A percentile compares a stretch with the other conserved stretches of the same genome.
These are phyloP conservation scores for Sporisorium sorghi DNA, from an alignment of 1,284 basidiomycete species.

Conservation along the genomic window DNA sequence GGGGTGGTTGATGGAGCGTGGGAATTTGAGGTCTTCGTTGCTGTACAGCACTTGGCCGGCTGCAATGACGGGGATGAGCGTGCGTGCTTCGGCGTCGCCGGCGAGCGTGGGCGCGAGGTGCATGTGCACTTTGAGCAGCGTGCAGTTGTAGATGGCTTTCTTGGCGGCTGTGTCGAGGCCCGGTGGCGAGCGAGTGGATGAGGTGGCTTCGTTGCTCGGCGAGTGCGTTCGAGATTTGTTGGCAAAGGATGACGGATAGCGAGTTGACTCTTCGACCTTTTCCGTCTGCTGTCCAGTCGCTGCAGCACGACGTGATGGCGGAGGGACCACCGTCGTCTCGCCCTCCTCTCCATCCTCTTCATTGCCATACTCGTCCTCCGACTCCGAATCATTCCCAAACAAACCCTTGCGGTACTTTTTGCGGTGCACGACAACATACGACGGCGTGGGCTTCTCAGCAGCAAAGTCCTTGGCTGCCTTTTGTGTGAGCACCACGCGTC, in stretches of 20 bases:
- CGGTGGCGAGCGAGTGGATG: neutral
- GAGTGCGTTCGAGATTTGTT: conserved; percentile 24
- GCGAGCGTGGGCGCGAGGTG: conserved; percentile 44
- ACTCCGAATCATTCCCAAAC: conserved; percentile 42
- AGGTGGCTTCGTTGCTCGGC: conserved; percentile 11
- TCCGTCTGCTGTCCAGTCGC: neutral
- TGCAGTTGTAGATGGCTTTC: conserved; percentile 61
- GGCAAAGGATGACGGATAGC: conserved; percentile 43
- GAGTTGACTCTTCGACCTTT: neutral
- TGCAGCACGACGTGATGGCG: neutral
- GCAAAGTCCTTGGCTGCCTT: conserved; percentile 27
- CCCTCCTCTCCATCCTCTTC: conserved; percentile 25
- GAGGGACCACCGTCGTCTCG: conserved; percentile 1
- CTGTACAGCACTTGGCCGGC: conserved; percentile 21
- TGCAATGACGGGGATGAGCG: conserved; percentile 32
- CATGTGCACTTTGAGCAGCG: conserved; percentile 60
- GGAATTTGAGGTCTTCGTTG: conserved; percentile 50
- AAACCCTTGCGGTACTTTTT: conserved; percentile 37
- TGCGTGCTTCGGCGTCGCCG: conserved; percentile 21
- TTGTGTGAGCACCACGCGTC: conserved; percentile 34
- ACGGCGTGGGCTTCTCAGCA: conserved; percentile 7
- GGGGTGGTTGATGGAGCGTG: conserved; percentile 54
- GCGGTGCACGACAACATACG: conserved; percentile 21
- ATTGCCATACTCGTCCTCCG: conserved; percentile 58
- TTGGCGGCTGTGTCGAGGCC: conserved; percentile 57